Conservation (phyloP, 2,329 filamentous ascomycete genomes). For the Pseudogymnoascus sp. region DNA sequence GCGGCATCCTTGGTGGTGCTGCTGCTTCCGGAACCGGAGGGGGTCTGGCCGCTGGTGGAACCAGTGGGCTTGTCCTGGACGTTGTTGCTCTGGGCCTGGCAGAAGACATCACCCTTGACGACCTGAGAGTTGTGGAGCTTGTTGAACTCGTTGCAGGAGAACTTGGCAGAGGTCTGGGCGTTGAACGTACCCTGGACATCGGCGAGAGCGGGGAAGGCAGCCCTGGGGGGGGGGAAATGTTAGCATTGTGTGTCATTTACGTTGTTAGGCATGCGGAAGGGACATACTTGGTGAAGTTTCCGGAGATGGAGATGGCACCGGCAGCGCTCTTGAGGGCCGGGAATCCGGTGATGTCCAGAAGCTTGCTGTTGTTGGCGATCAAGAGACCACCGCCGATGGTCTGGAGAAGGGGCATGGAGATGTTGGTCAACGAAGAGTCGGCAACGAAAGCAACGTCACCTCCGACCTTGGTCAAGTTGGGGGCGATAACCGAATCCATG, state of each 20-base stretch:
- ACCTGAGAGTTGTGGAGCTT: constrained; percentile 27
- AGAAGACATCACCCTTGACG: constrained; percentile 40
- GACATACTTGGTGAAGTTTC: constrained; percentile 74
- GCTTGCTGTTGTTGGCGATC: constrained; percentile 81
- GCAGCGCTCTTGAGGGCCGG: constrained; percentile 57
- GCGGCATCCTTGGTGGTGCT: neutral
- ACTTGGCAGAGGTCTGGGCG: constrained; percentile 31
- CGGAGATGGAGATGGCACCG: constrained; percentile 77
- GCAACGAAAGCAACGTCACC: constrained; percentile 54
- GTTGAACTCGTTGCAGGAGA: constrained; percentile 23
- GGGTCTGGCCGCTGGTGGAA: neutral
- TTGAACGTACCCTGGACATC: constrained; percentile 66
- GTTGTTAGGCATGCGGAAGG: neutral
- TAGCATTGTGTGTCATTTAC: constrained; percentile 19
- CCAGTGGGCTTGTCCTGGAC: constrained; percentile 10
- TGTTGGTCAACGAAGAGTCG: constrained; percentile 58
- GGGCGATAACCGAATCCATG: constrained; percentile 50
- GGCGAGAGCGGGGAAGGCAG: constrained; percentile 57
- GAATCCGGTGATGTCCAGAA: constrained; percentile 59
- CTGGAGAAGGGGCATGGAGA: constrained; percentile 62
- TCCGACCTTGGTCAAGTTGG: constrained; percentile 62
- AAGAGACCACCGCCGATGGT: constrained; percentile 70
- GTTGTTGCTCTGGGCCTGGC: constrained; percentile 26
- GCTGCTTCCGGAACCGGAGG: neutral
- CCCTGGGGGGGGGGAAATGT: constrained; percentile 39